These are phyloP conservation scores for Hemileia vastatrix DNA, from an alignment of 1,284 basidiomycete genomes.

Conservation along the genomic window DNA sequence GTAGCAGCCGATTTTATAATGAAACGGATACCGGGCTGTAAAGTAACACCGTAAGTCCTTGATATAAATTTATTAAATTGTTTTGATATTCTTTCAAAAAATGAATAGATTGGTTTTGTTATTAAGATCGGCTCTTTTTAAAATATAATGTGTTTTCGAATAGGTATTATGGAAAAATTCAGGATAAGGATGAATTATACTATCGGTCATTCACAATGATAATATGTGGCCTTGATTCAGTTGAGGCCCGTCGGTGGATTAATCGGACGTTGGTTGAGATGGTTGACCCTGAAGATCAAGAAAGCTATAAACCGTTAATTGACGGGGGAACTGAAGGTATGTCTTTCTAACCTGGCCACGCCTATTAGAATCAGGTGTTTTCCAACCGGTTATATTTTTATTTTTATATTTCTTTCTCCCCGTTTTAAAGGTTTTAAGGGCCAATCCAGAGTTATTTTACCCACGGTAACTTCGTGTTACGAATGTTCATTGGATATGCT, in stretches of 20 bases:
- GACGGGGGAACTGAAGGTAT: constrained; percentile 96
- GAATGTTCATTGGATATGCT: constrained; percentile 98
- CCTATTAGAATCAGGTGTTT: not conserved
- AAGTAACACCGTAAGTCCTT: constrained; percentile 73
- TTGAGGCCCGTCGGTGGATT: constrained; percentile 95
- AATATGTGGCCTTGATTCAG: constrained; percentile 96
- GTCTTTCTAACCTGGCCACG: constrained; percentile 15
- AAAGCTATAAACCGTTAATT: constrained; percentile 93
- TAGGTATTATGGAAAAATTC: constrained; percentile 93
- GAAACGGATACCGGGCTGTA: constrained; percentile 84
- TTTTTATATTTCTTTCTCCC: not conserved
- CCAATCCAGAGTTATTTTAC: constrained; percentile 92
- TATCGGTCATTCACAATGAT: constrained; percentile 95
- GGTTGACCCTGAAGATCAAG: constrained; percentile 79
- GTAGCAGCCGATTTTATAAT: constrained; percentile 92
- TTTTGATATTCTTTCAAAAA: not conserved
- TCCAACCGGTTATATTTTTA: constrained; percentile 15
- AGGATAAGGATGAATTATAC: constrained; percentile 92
- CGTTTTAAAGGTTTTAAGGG: constrained; percentile 82
- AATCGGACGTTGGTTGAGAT: constrained; percentile 93
- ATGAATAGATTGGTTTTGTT: not conserved
- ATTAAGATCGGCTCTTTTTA: too few relatives aligned
- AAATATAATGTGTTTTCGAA: constrained; percentile 27
- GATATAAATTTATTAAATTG: too few relatives aligned
- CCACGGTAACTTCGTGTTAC: constrained; percentile 90